Conservation (phyloP, 2,329 filamentous ascomycete species). For the Trichocomaceae sp. region DNA sequence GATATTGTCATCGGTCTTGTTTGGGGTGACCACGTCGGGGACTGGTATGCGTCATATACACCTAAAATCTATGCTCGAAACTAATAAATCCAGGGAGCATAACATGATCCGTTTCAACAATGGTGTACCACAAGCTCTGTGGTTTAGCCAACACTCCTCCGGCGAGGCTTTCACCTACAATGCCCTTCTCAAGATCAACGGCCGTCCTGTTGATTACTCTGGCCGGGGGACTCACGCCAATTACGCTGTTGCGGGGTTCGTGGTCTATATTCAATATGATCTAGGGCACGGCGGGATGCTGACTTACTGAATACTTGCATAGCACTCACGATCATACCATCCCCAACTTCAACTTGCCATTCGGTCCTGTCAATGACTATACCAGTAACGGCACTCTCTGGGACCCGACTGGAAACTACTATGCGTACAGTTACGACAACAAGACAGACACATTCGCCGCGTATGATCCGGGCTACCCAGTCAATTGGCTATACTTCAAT, state of each 20-base stretch:
- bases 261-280: not conserved
- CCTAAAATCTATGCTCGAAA: not conserved
- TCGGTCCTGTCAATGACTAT: constrained; percentile 49
- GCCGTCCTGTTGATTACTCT: too few species aligned
- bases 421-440: constrained; percentile 49
- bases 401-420: constrained; percentile 54
- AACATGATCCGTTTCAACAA: constrained; percentile 60
- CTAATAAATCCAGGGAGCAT: constrained; percentile 48
- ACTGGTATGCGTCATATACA: constrained; percentile 42
- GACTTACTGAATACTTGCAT: not conserved
- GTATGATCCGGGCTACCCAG: constrained; percentile 42
- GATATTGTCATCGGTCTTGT: constrained; percentile 45
- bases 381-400: constrained; percentile 51
- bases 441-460: constrained; percentile 39
- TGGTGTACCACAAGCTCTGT: constrained; percentile 50
- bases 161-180: constrained; percentile 59
- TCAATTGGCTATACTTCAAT: constrained; percentile 50
- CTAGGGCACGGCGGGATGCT: too few species aligned
- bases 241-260: constrained; percentile 51
- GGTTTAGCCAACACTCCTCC: constrained; percentile 57
- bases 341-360: constrained; percentile 52
- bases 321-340: constrained; percentile 55
- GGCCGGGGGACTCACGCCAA: constrained; percentile 59
- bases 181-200: too few species aligned
- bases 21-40: constrained; percentile 57